phyloP scores from a whole-genome alignment of 108 stramenopile genomes.

The Skeletonema tropicum region DNA sequence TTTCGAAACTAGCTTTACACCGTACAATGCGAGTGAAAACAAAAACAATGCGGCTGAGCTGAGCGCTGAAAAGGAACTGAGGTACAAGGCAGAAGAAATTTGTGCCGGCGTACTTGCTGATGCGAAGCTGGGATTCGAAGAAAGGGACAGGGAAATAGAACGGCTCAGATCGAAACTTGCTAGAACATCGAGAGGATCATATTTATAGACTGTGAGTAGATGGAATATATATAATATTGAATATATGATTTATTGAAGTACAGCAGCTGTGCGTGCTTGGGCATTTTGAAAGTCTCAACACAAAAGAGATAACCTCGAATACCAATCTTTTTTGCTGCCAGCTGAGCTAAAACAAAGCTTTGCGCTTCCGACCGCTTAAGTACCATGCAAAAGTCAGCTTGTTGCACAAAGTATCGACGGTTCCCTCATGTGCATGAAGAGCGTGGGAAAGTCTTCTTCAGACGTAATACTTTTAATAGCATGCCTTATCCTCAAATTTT shows the following conservation, averaged over 20 bases:
- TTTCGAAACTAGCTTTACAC: not conserved
- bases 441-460: too few species aligned
- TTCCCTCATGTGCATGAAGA: too few species aligned
- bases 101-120: conserved; percentile 49
- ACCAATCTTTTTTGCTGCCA: too few species aligned
- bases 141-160: conserved; percentile 44
- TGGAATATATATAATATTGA: not conserved
- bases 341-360: too few species aligned
- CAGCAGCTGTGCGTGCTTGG: too few species aligned
- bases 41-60: conserved; percentile 19
- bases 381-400: too few species aligned
- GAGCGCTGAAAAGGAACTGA: conserved; percentile 50
- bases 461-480: too few species aligned
- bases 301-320: too few species aligned
- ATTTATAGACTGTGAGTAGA: conserved; percentile 1
- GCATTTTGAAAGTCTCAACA: too few species aligned
- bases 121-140: conserved; percentile 35
- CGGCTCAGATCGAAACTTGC: conserved; percentile 32
- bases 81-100: conserved; percentile 51
- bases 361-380: too few species aligned
- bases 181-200: conserved; percentile 19
- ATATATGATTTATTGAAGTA: not conserved
- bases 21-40: not conserved
- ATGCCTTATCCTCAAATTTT: too few species aligned
- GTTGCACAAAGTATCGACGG: too few species aligned